phyloP scores from a whole-genome alignment of 257 asterid species.

The Paraleonurus japonicus region DNA sequence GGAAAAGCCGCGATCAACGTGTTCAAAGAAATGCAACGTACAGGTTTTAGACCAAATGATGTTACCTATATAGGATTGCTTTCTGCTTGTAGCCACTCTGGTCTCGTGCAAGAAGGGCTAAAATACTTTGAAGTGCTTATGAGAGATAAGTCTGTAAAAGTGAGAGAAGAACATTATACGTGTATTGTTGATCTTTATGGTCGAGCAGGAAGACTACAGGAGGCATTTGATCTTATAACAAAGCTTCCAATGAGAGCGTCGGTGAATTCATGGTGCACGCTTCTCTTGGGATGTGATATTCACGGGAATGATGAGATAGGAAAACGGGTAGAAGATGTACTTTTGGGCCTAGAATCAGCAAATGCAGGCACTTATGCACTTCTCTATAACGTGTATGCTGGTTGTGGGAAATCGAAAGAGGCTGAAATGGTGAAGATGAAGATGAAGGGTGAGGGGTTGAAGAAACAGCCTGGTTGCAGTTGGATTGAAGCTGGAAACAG shows the following conservation, averaged over 20 bases:
- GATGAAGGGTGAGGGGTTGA: constrained; percentile 55
- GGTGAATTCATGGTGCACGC: constrained; percentile 42
- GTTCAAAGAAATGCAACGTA: constrained; percentile 46
- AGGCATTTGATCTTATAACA: constrained; percentile 47
- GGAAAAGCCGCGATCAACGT: constrained; percentile 47
- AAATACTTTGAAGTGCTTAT: constrained; percentile 41
- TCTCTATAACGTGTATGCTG: constrained; percentile 32
- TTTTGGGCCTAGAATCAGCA: constrained; percentile 30
- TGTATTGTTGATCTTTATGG: constrained; percentile 55
- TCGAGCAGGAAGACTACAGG: constrained; percentile 53
- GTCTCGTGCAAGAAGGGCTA: constrained; percentile 56
- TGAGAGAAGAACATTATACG: constrained; percentile 62
- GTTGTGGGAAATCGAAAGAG: constrained; percentile 41
- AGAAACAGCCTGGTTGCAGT: constrained; percentile 73
- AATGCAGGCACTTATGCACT: constrained; percentile 37
- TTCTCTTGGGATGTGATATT: constrained; percentile 54
- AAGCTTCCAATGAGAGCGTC: constrained; percentile 37
- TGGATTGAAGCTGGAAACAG: constrained; percentile 57
- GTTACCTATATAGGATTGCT: constrained; percentile 61
- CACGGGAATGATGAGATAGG: constrained; percentile 52
- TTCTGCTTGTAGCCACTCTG: constrained; percentile 70
- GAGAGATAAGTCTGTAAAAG: constrained; percentile 38
- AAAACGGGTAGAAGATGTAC: constrained; percentile 38
- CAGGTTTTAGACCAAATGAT: constrained; percentile 47
- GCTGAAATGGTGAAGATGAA: constrained; percentile 50